A percentile compares a stretch with the other conserved stretches of the same genome.
Evolutionary conservation across 1,284 basidiomycete species (phyloP).

Genomic region (Erythrobasidium hasegawianum): DNA sequence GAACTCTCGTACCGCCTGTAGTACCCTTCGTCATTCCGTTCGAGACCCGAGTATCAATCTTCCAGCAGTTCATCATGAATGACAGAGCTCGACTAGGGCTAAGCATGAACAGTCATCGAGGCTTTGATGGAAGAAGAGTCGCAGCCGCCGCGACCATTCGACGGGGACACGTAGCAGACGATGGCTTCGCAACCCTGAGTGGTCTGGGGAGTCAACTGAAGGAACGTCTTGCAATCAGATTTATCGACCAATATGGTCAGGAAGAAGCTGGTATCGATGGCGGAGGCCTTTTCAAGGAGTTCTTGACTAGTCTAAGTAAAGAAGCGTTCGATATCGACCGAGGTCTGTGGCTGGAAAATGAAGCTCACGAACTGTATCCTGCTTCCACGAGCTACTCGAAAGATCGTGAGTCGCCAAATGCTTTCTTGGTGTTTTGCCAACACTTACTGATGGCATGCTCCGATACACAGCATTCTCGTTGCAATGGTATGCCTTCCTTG

Average conservation of each 20-base stretch:
- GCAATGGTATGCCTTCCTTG: constrained; percentile 92
- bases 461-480: constrained; percentile 75
- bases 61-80: constrained; percentile 71
- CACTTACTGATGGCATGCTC: no score
- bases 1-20: not conserved
- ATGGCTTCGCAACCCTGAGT: constrained; percentile 75
- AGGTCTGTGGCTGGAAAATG: constrained; percentile 86
- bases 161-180: constrained; percentile 72
- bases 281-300: constrained; percentile 96
- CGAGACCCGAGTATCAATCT: constrained; percentile 80
- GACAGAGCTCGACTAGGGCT: constrained; percentile 51
- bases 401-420: constrained; percentile 70
- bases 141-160: constrained; percentile 59
- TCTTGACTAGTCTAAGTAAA: constrained; percentile 82
- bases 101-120: constrained; percentile 8
- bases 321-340: constrained; percentile 93
- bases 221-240: constrained; percentile 74
- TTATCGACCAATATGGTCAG: constrained; percentile 83
- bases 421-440: no score
- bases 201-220: constrained; percentile 68
- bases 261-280: constrained; percentile 91
- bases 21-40: constrained; percentile 95
- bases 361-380: constrained; percentile 89
- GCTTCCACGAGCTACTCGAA: constrained; percentile 85
- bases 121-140: constrained; percentile 47